Evolutionary conservation across 2,329 filamentous ascomycete genomes (phyloP), one percentile per base, ranked within the genome.

Genomic region (Trichoderma hamatum): DNA sequence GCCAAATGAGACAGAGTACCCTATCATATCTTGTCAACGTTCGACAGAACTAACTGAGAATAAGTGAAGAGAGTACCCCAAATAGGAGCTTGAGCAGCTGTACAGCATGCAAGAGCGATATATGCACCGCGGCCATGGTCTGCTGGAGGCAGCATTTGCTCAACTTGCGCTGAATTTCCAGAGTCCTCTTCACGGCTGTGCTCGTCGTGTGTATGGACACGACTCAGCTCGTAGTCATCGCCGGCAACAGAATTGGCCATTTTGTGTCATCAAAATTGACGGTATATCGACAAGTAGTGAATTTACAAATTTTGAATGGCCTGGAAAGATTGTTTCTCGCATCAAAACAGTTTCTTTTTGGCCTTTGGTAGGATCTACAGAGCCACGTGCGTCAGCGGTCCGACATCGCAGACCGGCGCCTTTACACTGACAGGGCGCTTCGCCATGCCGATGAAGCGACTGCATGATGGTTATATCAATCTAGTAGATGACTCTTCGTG

Each of bases 1-100:
- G 52, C 90, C 90, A 75, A 89, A 93, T 0, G 88, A 84, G 67
- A 89, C 89, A 0, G 89, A 86, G 68, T 92, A 91, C 2, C 89
- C 89, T 91, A 51, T 0, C 13, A 0, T 2, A 24, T 11, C 1
- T 7, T 28, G 36, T 67, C 11, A 67, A 43, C n/a, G n/a, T n/a
- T 36, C 32, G 67, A 34, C 32, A 36, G 1, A 16, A 14, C 0
- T 39, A 10, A 21, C 21, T 10, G 5, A 30, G 14, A 49, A 39
- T n/a, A 34, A 34, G 13, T 63, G 9, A 7, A 46, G 24, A 46
- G n/a, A 60, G n/a, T 72, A 72, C 77, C 77, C 77, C 77, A 78
- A n/a, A 78, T 78, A 1, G 77, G 77, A 30, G 74, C 76, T 67
- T 78, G 77, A 2, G 77, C 77, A 32, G 75, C 68, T 2, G 75